Base-by-base conservation (phyloP, 192 early-diverging fungal species). In the Backusella morwellensis region DNA sequence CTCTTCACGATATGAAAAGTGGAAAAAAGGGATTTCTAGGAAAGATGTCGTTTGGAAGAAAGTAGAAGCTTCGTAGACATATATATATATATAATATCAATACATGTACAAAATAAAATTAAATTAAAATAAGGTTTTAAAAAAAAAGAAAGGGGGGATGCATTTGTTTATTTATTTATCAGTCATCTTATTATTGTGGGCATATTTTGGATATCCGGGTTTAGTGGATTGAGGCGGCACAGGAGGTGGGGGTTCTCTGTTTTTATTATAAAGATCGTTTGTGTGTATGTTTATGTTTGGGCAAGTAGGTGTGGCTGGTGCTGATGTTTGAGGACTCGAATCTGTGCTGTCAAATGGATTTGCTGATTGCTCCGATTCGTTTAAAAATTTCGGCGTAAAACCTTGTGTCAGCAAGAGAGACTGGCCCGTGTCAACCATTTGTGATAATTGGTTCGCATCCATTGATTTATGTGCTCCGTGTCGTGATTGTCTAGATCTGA, bases 1-100 rank as follows among this genome's bases (percentile, higher is more conserved):
- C 76, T 17, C 56, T 81, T 32, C 44, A 69, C 21, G 29, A 70
- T 23, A 15, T 81, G 34, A 69, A 73, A 29, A 50, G 23, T 29
- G 56, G 77, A 47, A 75, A 67, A 19, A 52, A 73, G 32, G 35
- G 56, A 6, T 41, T 70, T 21, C 40, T 74, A 50, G 36, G 36
- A 9, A 74, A 74, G 17, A 23, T 72, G 35, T 12, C 40, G 15
- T 74, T 74, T 35, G 50, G 73, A 23, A 68, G 66, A 75, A 68
- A 68, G 42, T 75, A 66, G 21, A n/a, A 2, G 4, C 32, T 34
- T 29, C 47, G 15, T 6, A n/a, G n/a, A 50, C n/a, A 50, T 50
- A 50, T 44, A 44, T 44, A 44, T 44, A 44, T 0, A n/a, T 32
- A 50, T n/a, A 32, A 50, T 50, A 50, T 50, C 47, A n/a, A 50